Percentiles rank a stretch among this genome's conserved stretches.
phyloP scores from a whole-genome alignment of 768 basidiomycete species.

The Pisolithus orientalis region DNA sequence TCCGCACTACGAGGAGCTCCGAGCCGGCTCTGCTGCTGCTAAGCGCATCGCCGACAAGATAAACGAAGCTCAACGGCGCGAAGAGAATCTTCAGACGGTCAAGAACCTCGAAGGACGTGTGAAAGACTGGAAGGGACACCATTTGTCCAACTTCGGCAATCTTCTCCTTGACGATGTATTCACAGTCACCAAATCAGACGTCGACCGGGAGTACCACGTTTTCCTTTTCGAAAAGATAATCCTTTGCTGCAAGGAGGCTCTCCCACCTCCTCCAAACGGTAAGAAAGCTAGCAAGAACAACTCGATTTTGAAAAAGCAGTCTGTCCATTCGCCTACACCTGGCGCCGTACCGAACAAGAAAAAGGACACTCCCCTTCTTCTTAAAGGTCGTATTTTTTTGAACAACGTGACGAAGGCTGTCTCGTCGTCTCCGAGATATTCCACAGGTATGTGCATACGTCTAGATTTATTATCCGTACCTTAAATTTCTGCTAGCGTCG shows the following conservation, averaged over 20 bases:
- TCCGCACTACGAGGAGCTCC: slow-evolving; percentile 72
- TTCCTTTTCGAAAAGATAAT: slow-evolving; percentile 99
- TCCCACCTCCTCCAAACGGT: slow-evolving; percentile 47
- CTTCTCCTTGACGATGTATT: slow-evolving; percentile 94
- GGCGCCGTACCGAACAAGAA: slow-evolving; percentile 55
- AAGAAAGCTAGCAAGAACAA: slow-evolving; percentile 79
- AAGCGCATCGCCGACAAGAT: slow-evolving; percentile 93
- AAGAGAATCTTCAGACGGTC: slow-evolving; percentile 88
- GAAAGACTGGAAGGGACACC: slow-evolving; percentile 99
- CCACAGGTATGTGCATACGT: slow-evolving; percentile 46
- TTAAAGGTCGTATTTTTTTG: slow-evolving; percentile 96
- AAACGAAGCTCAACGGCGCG: slow-evolving; percentile 89
- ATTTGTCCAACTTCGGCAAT: slow-evolving; percentile 88
- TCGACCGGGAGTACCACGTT: slow-evolving; percentile 96
- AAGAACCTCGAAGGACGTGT: slow-evolving; percentile 80
- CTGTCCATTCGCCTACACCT: slow-evolving; percentile 40
- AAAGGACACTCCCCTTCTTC: slow-evolving; percentile 72
- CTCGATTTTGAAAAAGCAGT: slow-evolving; percentile 83
- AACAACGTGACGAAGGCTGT: slow-evolving; percentile 89
- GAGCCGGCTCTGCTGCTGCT: slow-evolving; percentile 76
- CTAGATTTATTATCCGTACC: slow-evolving; percentile 1
- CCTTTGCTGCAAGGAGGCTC: slow-evolving; percentile 93
- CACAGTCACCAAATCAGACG: slow-evolving; percentile 91
- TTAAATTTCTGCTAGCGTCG: slow-evolving; percentile 31
- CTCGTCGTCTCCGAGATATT: slow-evolving; percentile 50